Conservation (phyloP, 2,329 filamentous ascomycete genomes). For the Cladophialophora bantiana region DNA sequence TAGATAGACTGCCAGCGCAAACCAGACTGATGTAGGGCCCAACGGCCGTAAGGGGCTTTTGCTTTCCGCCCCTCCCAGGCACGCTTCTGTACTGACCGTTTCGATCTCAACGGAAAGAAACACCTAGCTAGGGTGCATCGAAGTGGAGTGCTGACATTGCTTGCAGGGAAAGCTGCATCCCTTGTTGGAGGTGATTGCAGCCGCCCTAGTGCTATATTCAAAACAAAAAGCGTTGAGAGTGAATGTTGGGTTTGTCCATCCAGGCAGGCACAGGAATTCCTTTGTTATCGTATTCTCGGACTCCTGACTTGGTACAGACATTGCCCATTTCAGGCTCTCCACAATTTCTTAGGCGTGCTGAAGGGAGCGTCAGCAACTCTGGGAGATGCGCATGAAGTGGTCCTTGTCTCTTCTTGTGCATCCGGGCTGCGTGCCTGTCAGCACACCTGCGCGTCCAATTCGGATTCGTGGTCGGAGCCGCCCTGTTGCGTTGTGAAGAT, state of each 20-base stretch:
- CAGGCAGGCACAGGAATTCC: background rate
- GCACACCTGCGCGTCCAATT: background rate
- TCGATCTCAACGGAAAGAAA: too few species aligned
- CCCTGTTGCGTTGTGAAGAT: background rate
- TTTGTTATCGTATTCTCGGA: background rate
- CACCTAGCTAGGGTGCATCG: too few species aligned
- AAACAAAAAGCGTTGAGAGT: constrained; percentile 65
- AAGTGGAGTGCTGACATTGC: too few species aligned
- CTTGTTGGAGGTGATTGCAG: too few species aligned
- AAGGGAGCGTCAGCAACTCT: background rate
- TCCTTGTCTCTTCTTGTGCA: background rate
- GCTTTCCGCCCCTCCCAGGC: too few species aligned
- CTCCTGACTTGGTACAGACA: background rate
- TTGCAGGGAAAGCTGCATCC: too few species aligned
- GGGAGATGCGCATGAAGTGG: background rate
- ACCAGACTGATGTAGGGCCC: too few species aligned
- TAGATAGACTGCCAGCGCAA: too few species aligned
- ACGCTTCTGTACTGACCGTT: too few species aligned
- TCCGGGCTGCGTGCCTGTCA: background rate
- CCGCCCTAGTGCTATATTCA: constrained; percentile 32
- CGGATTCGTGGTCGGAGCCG: background rate
- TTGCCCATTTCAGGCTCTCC: background rate
- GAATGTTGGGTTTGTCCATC: background rate
- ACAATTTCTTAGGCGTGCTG: background rate
- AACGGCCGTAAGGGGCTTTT: too few species aligned